These are phyloP conservation scores for Hypoxylon subgilvum DNA, from an alignment of 495 filamentous ascomycete species.

Conservation along the genomic window DNA sequence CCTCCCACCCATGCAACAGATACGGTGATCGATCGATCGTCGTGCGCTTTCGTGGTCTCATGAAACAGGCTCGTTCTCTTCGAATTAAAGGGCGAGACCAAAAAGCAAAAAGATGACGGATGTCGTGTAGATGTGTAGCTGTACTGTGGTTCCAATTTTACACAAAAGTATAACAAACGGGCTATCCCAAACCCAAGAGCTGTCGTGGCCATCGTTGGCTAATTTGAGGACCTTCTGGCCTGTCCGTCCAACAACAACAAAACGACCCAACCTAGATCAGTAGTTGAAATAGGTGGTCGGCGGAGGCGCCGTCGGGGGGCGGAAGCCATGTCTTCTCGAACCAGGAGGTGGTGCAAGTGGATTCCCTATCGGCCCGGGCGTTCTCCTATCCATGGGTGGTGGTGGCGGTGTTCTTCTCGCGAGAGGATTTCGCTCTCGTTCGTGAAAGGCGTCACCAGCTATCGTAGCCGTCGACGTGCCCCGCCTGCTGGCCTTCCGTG, in stretches of 20 bases:
- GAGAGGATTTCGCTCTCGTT: conserved; percentile 35
- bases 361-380: conserved; percentile 39
- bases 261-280: neutral
- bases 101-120: too few species aligned
- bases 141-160: conserved; percentile 33
- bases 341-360: conserved; percentile 38
- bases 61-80: conserved; percentile 27
- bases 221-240: neutral
- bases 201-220: conserved; percentile 28
- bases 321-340: conserved; percentile 35
- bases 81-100: conserved; percentile 27
- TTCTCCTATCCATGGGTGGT: conserved; percentile 38
- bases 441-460: conserved; percentile 36
- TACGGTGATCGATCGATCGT: conserved; percentile 31
- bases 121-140: conserved; percentile 4
- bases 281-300: conserved; percentile 24
- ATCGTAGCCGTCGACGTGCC: conserved; percentile 38
- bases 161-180: conserved; percentile 19
- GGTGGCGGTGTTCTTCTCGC: conserved; percentile 42
- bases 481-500: conserved; percentile 47
- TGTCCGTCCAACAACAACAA: conserved; percentile 1
- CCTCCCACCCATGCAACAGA: conserved; percentile 34
- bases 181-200: conserved; percentile 7
- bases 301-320: conserved; percentile 33
- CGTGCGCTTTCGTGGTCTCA: conserved; percentile 34